These are phyloP conservation scores for Arachis monticola DNA, from an alignment of 331 rosid species.

Conservation along the genomic window DNA sequence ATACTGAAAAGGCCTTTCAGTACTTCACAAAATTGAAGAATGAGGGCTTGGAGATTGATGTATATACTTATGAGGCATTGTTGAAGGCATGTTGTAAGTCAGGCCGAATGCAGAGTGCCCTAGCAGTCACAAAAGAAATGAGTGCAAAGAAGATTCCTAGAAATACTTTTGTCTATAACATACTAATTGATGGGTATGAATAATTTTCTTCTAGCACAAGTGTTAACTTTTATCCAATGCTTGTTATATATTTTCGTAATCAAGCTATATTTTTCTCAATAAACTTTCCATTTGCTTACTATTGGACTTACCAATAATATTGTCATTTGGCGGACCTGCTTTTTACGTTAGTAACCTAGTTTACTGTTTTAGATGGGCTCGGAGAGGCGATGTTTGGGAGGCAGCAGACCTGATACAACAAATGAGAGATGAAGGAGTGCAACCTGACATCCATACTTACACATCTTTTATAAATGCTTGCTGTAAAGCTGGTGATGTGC, in stretches of 20 bases:
- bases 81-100: conserved; percentile 98
- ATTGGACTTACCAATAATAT: not conserved
- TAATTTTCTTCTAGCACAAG: conserved; percentile 20
- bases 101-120: conserved; percentile 98
- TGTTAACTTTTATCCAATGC: conserved; percentile 17
- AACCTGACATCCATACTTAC: conserved; percentile 90
- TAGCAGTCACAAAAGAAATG: conserved; percentile 95
- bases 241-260: conserved; percentile 20
- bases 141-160: conserved; percentile 76
- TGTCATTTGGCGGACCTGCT: not conserved
- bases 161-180: conserved; percentile 91
- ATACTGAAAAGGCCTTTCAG: conserved; percentile 87
- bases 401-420: conserved; percentile 97
- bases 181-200: conserved; percentile 93
- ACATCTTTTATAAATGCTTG: conserved; percentile 93
- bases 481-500: conserved; percentile 96
- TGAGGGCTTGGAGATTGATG: conserved; percentile 86
- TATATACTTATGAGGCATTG: conserved; percentile 86
- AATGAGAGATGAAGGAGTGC: conserved; percentile 82
- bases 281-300: not conserved
- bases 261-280: not conserved
- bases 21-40: conserved; percentile 76
- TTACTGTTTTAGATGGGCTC: conserved; percentile 76
- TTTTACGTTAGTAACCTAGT: conserved; percentile 20
- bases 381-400: conserved; percentile 99